Evolutionary conservation across 306 rosid species (phyloP).

Genomic region (Herpetospermum pedunculosum): DNA sequence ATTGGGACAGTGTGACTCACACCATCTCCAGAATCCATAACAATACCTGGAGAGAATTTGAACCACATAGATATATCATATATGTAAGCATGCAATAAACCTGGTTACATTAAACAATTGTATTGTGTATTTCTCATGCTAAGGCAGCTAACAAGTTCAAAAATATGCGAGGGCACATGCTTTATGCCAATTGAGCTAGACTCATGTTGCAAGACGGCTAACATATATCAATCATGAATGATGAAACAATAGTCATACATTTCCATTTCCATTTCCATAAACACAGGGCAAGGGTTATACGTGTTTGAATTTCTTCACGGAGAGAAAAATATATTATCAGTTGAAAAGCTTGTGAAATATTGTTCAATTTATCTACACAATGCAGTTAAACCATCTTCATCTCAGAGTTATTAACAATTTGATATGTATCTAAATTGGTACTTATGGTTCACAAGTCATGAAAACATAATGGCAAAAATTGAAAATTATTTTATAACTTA

Average conservation of each 20-base stretch:
- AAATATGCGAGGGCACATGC: no score
- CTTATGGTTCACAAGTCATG: background rate
- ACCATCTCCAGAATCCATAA: constrained; percentile 80
- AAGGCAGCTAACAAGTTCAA: background rate
- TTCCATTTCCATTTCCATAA: background rate
- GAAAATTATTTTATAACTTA: background rate
- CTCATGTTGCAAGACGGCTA: no score
- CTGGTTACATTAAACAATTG: background rate
- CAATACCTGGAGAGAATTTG: constrained; percentile 46
- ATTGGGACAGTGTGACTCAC: constrained; percentile 85
- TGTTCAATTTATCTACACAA: background rate
- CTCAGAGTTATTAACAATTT: background rate
- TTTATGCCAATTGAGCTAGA: no score
- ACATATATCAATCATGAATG: background rate
- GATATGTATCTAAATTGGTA: background rate
- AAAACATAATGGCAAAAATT: background rate
- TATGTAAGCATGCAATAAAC: background rate
- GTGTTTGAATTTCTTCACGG: background rate
- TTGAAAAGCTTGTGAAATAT: background rate
- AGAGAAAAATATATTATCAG: background rate
- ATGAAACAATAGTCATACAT: background rate
- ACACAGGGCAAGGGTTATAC: background rate
- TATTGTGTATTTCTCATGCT: background rate
- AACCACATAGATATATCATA: background rate
- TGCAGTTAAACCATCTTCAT: background rate